Evolutionary conservation across 495 filamentous ascomycete genomes (phyloP), one percentile per base, ranked within the genome.

Genomic region (Podospora anserina): DNA sequence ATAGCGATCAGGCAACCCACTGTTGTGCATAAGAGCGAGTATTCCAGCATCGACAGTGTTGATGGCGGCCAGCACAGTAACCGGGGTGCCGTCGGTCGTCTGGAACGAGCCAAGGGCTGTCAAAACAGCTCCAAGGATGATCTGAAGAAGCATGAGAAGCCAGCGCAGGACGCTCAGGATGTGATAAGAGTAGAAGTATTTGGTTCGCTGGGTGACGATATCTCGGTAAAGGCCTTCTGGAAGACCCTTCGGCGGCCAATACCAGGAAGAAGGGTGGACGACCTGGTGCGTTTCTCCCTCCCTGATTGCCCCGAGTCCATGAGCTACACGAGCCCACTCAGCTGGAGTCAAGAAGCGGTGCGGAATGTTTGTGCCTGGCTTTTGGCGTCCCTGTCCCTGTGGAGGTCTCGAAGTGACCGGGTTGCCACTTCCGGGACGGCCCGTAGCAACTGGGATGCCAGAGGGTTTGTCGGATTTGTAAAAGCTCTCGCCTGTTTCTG

Each of bases 1-100:
- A 53, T 83, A 82, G 4, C 84, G 74, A 65, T 83, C 78, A 11
- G 84, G 84, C 9, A 86, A 71, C 0, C 84, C 84, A 66, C 82
- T 84, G 67, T 84, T 84, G 72, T 84, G 82, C 68, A 86, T 64
- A 44, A 86, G 68, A 13, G 80, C 84, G 2, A 86, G 73, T 9
- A 86, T 65, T 6, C 84, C 84, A 20, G 83, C 83, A 6, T 80
- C 71, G 20, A 82, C 72, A 0, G 84, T 86, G 71, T 84, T 85
- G 62, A 82, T 65, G 15, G 82, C 82, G 1, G 82, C 84, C 4
- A 85, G 74, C 16, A 80, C 66, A 2, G 82, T 86, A 57, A 84
- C 81, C 34, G 75, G 71, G 1, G 70, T 76, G 16, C 77, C 75
- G 4, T 75, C 15, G 26, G 69, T 73, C 9, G 49, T 26, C 2